phyloP scores from a whole-genome alignment of 208 protist genomes.

The Angomonas ambiguus region DNA sequence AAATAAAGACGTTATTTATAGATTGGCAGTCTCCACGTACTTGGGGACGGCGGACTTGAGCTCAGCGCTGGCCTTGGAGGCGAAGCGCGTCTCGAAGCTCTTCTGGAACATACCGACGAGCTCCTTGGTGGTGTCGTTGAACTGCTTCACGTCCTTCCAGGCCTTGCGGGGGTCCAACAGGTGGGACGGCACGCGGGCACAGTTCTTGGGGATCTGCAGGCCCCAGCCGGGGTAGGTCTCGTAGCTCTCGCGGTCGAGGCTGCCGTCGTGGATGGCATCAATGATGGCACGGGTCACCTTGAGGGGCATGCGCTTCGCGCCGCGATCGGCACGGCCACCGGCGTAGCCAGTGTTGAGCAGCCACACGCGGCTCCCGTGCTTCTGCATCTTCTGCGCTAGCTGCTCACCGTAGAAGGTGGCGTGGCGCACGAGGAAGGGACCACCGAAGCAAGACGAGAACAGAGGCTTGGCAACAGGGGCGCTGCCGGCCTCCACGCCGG shows the following conservation, averaged over 20 bases:
- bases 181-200: slow-evolving; percentile 69
- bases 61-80: slow-evolving; percentile 63
- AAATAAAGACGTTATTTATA: slow-evolving; percentile 39
- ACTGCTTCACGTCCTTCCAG: slow-evolving; percentile 87
- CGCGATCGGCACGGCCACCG: slow-evolving; percentile 80
- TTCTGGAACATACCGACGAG: slow-evolving; percentile 90
- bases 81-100: slow-evolving; percentile 91
- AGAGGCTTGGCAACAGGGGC: slow-evolving; percentile 85
- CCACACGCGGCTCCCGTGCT: slow-evolving; percentile 84
- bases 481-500: slow-evolving; percentile 93
- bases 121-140: slow-evolving; percentile 74
- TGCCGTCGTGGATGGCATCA: slow-evolving; percentile 93
- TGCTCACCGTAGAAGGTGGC: slow-evolving; percentile 95
- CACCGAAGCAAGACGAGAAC: slow-evolving; percentile 96
- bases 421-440: slow-evolving; percentile 95
- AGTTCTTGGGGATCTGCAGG: slow-evolving; percentile 81
- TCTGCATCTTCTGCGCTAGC: slow-evolving; percentile 91
- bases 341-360: slow-evolving; percentile 96
- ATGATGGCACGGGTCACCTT: slow-evolving; percentile 94
- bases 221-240: slow-evolving; percentile 81
- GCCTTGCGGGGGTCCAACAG: slow-evolving; percentile 89
- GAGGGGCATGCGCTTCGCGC: slow-evolving; percentile 87
- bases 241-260: slow-evolving; percentile 73
- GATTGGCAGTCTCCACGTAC: slow-evolving; percentile 38
- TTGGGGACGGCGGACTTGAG: slow-evolving; percentile 83